Percentiles rank a stretch among this genome's conserved stretches.
phyloP scores from a whole-genome alignment of 2,329 filamentous ascomycete genomes.

The Ophioceras dolichostomum region DNA sequence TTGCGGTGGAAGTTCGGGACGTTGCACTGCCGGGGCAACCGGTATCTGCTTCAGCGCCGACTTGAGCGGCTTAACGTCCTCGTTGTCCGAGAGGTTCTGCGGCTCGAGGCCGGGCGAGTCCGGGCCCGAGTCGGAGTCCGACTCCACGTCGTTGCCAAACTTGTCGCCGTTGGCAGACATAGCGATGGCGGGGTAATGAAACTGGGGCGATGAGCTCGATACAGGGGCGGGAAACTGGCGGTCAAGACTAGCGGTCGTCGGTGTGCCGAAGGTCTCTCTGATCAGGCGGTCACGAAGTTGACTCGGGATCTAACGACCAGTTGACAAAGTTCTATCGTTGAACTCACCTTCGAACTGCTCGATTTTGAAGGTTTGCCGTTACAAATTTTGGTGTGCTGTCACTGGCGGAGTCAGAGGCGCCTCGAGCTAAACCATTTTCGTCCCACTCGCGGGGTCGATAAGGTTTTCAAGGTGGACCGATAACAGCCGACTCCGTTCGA shows the following conservation, averaged over 20 bases:
- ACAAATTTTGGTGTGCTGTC: slow-evolving; percentile 4
- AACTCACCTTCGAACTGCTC: too few relatives aligned
- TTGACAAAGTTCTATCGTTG: too few relatives aligned
- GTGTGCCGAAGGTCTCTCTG: neutral
- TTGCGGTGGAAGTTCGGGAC: slow-evolving; percentile 61
- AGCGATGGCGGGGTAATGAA: slow-evolving; percentile 1
- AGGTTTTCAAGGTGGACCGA: too few relatives aligned
- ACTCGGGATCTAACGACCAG: neutral
- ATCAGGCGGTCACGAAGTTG: slow-evolving; percentile 1
- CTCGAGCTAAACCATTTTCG: too few relatives aligned
- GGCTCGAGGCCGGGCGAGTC: slow-evolving; percentile 49
- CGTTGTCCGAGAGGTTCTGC: slow-evolving; percentile 44
- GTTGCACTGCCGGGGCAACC: slow-evolving; percentile 41
- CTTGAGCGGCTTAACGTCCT: slow-evolving; percentile 61
- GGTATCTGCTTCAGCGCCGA: slow-evolving; percentile 73
- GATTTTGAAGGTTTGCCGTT: slow-evolving; percentile 2
- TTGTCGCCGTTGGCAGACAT: slow-evolving; percentile 52
- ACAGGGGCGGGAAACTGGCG: too few relatives aligned
- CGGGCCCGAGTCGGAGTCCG: slow-evolving; percentile 50
- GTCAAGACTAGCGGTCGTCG: too few relatives aligned
- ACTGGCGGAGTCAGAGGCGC: too few relatives aligned
- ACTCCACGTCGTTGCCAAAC: slow-evolving; percentile 61
- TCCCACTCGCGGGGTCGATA: too few relatives aligned
- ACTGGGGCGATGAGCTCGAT: too few relatives aligned
- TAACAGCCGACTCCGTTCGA: too few relatives aligned